A percentile compares a stretch with the other conserved stretches of the same genome.
Evolutionary conservation across 2,329 filamentous ascomycete species (phyloP).

Genomic region (Daldinia sp.): DNA sequence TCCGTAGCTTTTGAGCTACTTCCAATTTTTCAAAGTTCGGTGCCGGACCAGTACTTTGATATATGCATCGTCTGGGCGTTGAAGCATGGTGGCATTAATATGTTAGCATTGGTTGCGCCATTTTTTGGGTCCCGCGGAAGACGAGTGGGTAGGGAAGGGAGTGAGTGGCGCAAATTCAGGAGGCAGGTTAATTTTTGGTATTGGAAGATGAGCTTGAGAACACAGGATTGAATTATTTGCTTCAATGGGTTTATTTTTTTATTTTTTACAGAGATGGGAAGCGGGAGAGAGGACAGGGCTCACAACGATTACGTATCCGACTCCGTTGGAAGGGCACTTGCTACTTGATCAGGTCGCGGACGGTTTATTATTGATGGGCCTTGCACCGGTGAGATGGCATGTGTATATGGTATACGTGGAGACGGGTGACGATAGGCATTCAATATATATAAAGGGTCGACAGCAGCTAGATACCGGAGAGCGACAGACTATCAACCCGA

Average conservation of each 20-base stretch:
- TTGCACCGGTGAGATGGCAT: slow-evolving; percentile 21
- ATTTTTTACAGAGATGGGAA: slow-evolving; percentile 21
- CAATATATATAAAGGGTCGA: slow-evolving; percentile 22
- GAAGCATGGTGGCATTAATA: slow-evolving; percentile 45
- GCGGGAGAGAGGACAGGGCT: slow-evolving; percentile 7
- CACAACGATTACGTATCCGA: slow-evolving; percentile 13
- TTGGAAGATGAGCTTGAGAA: slow-evolving; percentile 29
- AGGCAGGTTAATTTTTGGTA: slow-evolving; percentile 24
- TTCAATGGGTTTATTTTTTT: not conserved
- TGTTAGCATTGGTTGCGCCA: slow-evolving; percentile 43
- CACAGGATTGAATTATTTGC: slow-evolving; percentile 21
- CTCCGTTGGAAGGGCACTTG: slow-evolving; percentile 13
- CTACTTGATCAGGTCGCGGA: slow-evolving; percentile 7
- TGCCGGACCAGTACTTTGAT: slow-evolving; percentile 34
- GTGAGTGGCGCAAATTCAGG: slow-evolving; percentile 25
- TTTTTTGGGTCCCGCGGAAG: slow-evolving; percentile 33
- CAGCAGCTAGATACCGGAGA: not conserved
- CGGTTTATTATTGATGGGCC: slow-evolving; percentile 15
- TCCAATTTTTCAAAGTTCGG: slow-evolving; percentile 39
- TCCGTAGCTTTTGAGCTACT: slow-evolving; percentile 27
- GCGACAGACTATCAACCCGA: not conserved
- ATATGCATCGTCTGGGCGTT: slow-evolving; percentile 50
- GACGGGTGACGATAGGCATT: slow-evolving; percentile 31
- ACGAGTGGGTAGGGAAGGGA: slow-evolving; percentile 12
- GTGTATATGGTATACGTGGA: slow-evolving; percentile 41